Percentiles rank a stretch among this genome's conserved stretches.
phyloP scores from a whole-genome alignment of 345 rosid genomes.

The Populus nigra region DNA sequence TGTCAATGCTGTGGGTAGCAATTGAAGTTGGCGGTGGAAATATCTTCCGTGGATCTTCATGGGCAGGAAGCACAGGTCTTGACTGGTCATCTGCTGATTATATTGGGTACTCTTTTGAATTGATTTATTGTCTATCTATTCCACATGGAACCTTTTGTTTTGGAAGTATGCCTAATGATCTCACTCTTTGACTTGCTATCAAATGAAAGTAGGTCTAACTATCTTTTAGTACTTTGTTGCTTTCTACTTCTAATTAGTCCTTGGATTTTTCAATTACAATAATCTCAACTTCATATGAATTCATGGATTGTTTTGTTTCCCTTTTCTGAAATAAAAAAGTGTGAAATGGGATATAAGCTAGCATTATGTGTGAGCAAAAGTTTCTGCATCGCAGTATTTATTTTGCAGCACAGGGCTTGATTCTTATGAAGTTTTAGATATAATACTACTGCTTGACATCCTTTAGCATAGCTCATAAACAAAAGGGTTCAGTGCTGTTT shows the following conservation, averaged over 20 bases:
- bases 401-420: not conserved
- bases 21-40: slow-evolving; percentile 96
- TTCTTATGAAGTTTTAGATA: not conserved
- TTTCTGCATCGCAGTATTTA: not conserved
- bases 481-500: not conserved
- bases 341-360: not conserved
- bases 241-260: not conserved
- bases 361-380: not conserved
- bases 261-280: not conserved
- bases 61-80: slow-evolving; percentile 96
- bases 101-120: slow-evolving; percentile 53
- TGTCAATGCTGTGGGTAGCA: slow-evolving; percentile 59
- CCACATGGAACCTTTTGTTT: not conserved
- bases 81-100: slow-evolving; percentile 97
- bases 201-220: not conserved
- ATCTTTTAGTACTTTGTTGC: not conserved
- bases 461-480: not conserved
- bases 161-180: not conserved
- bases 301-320: not conserved
- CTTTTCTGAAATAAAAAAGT: not conserved
- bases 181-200: not conserved
- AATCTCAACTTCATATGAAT: not conserved
- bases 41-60: slow-evolving; percentile 85
- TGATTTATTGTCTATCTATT: not conserved
- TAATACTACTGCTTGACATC: not conserved